A percentile compares a stretch with the other conserved stretches of the same genome.
Conservation (phyloP, 2,329 filamentous ascomycete species). For the Aspergillus awamori region DNA sequence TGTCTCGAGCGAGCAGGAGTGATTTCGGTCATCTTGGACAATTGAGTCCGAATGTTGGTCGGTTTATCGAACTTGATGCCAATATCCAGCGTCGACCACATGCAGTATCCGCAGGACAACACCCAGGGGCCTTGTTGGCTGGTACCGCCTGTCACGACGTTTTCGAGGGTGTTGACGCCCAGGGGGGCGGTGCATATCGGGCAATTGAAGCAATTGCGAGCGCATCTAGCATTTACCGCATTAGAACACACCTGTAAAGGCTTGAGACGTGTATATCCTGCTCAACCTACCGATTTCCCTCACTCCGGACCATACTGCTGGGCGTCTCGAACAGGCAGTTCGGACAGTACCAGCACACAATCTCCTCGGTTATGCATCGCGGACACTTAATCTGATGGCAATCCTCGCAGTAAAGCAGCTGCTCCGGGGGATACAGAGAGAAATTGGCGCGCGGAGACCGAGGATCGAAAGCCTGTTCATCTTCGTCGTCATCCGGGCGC, state of each 20-base stretch:
- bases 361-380: slow-evolving; percentile 88
- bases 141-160: slow-evolving; percentile 46
- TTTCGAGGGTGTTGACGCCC: slow-evolving; percentile 71
- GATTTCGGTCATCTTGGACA: slow-evolving; percentile 63
- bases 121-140: slow-evolving; percentile 66
- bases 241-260: not conserved
- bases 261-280: not conserved
- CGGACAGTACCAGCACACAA: slow-evolving; percentile 92
- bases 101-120: slow-evolving; percentile 85
- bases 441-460: slow-evolving; percentile 82
- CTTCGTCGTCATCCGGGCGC: slow-evolving; percentile 61
- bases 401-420: slow-evolving; percentile 95
- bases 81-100: slow-evolving; percentile 88
- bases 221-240: slow-evolving; percentile 63
- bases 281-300: slow-evolving; percentile 78
- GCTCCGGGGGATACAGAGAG: slow-evolving; percentile 88
- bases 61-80: slow-evolving; percentile 88
- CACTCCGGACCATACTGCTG: slow-evolving; percentile 86
- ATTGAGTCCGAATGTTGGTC: slow-evolving; percentile 80
- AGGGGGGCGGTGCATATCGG: slow-evolving; percentile 84
- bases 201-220: slow-evolving; percentile 93
- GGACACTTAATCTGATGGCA: slow-evolving; percentile 95
- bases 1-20: slow-evolving; percentile 38
- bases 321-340: slow-evolving; percentile 95
- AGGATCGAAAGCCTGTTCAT: slow-evolving; percentile 83